Base-by-base conservation (phyloP, 208 protist genomes). In the Hexamita inflata region DNA sequence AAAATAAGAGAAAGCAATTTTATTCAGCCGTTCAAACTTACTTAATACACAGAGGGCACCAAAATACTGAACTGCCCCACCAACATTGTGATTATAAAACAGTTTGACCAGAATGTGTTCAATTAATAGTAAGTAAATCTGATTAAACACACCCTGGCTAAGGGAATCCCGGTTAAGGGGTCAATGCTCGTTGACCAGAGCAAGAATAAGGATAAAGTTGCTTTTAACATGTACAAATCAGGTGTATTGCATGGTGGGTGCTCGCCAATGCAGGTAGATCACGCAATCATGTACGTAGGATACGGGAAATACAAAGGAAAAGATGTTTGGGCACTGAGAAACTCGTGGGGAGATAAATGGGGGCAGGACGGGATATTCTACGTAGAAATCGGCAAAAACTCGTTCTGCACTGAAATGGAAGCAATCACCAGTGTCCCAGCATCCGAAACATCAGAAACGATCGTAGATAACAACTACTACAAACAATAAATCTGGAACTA, bases 271-370 rank as follows among this genome's bases (percentile, higher is more conserved):
- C 7, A n/a, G 9, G n/a, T 7, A 32, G 35, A 70, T 49, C 64
- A 70, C 42, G 19, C 11, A 70, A 34, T 70, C 7, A 49, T 38
- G 9, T 49, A 45, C 28, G 35, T 49, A 57, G 64, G 64, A 11
- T 70, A 70, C n/a, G 64, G 64, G n/a, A 70, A 70, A 49, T 45
- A 24, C 11, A 70, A 49, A 35, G 64, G 64, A n/a, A 40, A 32
- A 32, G 35, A 70, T 38, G 64, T 45, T 11, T 70, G 64, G 64
- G 2, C 42, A n/a, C 19, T 70, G 4, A n/a, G 64, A n/a, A 70
- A 70, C 35, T 70, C 64, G 9, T 70, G 64, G 64, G 64, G 64
- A 15, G 35, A 13, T 32, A 15, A 70, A n/a, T 70, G 64, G 64
- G 64, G 64, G 2, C 11, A 32, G 4, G 4, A 49, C 11, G 64